Evolutionary conservation across 2,329 filamentous ascomycete species (phyloP), one percentile per base, ranked within the genome.

Genomic region (Neocucurbitaria cava): DNA sequence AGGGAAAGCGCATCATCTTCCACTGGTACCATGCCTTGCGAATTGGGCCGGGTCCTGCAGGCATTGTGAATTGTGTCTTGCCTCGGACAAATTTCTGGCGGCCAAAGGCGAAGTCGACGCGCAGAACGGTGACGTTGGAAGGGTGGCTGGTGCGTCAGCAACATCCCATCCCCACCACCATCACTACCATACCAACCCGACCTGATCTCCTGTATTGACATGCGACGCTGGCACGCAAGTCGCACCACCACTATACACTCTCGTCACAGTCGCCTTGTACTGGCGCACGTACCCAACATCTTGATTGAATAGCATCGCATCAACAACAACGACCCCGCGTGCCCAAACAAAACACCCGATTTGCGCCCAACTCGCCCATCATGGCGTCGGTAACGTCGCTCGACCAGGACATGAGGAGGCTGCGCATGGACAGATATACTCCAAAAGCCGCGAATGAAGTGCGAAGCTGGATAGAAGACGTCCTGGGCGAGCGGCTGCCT

Each of bases 351-450:
- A 46, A 26, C 52, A 50, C 53, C 48, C 43, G 30, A 52, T 52
- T 61, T 52, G 58, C 54, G 54, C 61, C 53, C 62, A 59, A 55
- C 40, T 30, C 42, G 42, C 35, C 59, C 56, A 54, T 56, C 63
- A 98, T 98, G 94, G 93, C 94, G 66, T 96, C 94, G 35, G 94
- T 98, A 28, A 86, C 91, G 61, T 96, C 92, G 60, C 82, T 99
- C 57, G 95, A 98, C 79, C 94, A 94, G 77, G 95, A 99, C 81
- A 84, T 99, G 87, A 91, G 91, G 83, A 92, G 88, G 76, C 78
- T 98, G 84, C 93, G 95, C 77, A 83, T 96, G 69, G 91, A 93
- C 57, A 91, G 94, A 79, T 98, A 96, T 79, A 98, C 94, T 1
- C 92, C 92, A 20, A 87, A 89, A 66, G 93, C 93, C 36, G 93